These are phyloP conservation scores for Rhodotorula sp. DNA, from an alignment of 1,284 basidiomycete genomes.

Conservation along the genomic window DNA sequence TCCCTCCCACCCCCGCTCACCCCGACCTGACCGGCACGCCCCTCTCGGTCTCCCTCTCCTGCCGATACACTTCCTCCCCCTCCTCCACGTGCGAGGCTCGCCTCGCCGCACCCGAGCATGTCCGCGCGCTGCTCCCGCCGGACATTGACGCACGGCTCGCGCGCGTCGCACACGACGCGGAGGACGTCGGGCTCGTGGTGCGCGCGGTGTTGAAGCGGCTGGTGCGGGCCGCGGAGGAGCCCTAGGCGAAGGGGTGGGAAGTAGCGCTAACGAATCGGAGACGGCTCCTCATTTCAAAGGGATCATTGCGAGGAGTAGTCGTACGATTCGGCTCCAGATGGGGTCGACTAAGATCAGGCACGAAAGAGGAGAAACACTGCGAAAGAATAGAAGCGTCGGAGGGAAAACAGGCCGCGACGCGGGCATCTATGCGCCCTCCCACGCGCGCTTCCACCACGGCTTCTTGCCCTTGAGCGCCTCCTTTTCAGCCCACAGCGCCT, in stretches of 20 bases:
- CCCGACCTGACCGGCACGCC: background rate
- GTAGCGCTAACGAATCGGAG: no score
- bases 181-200: background rate
- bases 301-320: no score
- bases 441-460: constrained; percentile 48
- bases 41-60: background rate
- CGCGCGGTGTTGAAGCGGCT: background rate
- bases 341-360: no score
- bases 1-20: no score
- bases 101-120: background rate
- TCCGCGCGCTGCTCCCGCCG: background rate
- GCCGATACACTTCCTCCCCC: background rate
- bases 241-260: no score
- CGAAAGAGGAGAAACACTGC: no score
- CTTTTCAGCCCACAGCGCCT: constrained; percentile 52
- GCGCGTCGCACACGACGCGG: background rate
- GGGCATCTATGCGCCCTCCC: constrained; percentile 26
- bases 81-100: no score
- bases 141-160: background rate
- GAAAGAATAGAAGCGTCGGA: no score
- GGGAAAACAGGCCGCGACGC: no score
- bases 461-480: constrained; percentile 45
- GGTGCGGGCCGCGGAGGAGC: background rate
- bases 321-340: no score
- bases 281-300: no score